Conservation (phyloP, 257 asterid species). For the Thymus quinquecostatus region DNA sequence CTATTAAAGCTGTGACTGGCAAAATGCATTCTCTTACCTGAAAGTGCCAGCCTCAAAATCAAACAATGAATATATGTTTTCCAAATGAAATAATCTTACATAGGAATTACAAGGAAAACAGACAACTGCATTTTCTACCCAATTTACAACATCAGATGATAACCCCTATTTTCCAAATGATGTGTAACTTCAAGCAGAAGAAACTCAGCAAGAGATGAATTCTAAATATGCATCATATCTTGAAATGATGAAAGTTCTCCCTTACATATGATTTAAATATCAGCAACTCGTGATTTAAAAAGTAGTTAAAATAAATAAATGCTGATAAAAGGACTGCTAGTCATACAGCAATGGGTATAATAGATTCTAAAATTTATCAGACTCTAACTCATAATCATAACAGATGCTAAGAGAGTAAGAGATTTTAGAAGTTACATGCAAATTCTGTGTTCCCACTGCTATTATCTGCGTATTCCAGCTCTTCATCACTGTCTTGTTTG, state of each 20-base stretch:
- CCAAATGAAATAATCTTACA: background rate
- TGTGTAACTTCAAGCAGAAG: background rate
- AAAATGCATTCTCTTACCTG: conserved; percentile 6
- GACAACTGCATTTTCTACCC: background rate
- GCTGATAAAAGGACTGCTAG: background rate
- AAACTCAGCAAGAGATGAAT: background rate
- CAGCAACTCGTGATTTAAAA: too few relatives aligned
- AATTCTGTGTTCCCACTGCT: conserved; percentile 58
- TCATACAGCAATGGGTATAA: background rate
- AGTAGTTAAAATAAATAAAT: too few relatives aligned
- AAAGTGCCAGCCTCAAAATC: background rate
- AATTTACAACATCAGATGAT: background rate
- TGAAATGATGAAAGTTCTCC: background rate
- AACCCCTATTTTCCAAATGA: background rate
- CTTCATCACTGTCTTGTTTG: conserved; percentile 97
- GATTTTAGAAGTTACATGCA: conserved; percentile 59
- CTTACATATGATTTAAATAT: background rate
- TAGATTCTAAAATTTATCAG: background rate
- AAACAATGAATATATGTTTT: conserved; percentile 1
- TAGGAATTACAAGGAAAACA: background rate
- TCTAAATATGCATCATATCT: background rate
- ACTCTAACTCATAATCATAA: background rate
- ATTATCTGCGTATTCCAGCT: conserved; percentile 96
- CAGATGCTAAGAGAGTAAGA: background rate
- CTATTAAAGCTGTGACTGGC: conserved; percentile 11